These are phyloP conservation scores for Styphnolobium japonicum DNA, from an alignment of 306 rosid genomes.

Conservation along the genomic window DNA sequence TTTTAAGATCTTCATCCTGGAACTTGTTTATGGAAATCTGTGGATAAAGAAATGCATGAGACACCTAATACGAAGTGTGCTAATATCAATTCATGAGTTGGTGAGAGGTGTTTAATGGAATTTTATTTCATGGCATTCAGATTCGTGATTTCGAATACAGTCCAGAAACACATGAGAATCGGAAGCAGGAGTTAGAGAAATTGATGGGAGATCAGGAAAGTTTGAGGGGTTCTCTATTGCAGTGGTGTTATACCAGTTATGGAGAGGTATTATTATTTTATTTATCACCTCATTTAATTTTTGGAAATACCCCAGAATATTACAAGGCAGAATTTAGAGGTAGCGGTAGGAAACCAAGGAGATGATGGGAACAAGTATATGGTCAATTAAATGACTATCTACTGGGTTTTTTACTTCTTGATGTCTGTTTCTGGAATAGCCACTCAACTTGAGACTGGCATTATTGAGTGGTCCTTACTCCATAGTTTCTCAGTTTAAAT, in stretches of 20 bases:
- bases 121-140: conserved; percentile 39
- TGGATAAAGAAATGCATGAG: not conserved
- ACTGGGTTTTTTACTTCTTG: not conserved
- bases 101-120: conserved; percentile 3
- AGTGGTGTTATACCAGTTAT: conserved; percentile 78
- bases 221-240: conserved; percentile 68
- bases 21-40: not conserved
- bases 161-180: conserved; percentile 65
- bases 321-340: not conserved
- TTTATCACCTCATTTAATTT: not conserved
- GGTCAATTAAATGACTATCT: not conserved
- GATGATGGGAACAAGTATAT: not conserved
- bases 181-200: conserved; percentile 74
- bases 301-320: not conserved
- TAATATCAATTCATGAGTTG: not conserved
- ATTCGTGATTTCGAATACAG: conserved; percentile 80
- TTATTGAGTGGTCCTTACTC: not conserved
- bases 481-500: not conserved
- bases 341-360: not conserved
- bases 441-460: not conserved
- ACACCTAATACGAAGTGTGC: not conserved
- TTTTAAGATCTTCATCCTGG: not conserved
- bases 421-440: not conserved
- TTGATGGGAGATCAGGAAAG: conserved; percentile 68
- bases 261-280: conserved; percentile 58